Conservation (phyloP, 495 filamentous ascomycete genomes). For the Thozetella sp. region DNA sequence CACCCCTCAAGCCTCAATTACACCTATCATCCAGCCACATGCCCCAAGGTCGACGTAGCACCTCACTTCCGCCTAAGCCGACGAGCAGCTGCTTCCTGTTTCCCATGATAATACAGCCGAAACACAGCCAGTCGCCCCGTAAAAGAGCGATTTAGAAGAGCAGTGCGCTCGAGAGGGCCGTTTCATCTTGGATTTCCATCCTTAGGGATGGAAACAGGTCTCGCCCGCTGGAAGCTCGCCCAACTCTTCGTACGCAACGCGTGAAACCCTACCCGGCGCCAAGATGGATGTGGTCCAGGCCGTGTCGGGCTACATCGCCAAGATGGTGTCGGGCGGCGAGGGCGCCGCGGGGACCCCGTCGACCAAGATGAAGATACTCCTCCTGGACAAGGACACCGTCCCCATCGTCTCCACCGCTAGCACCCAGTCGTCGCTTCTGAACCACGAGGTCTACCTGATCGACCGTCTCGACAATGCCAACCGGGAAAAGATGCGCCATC, state of each 20-base stretch:
- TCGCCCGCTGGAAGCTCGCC: too few relatives aligned
- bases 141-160: not conserved
- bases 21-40: not conserved
- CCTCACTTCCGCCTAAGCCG: too few relatives aligned
- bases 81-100: too few relatives aligned
- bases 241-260: not conserved
- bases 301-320: constrained; percentile 92
- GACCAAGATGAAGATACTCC: constrained; percentile 97
- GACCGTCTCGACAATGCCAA: constrained; percentile 90
- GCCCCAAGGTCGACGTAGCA: not conserved
- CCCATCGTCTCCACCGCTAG: constrained; percentile 92
- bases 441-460: constrained; percentile 96
- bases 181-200: not conserved
- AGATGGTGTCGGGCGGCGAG: constrained; percentile 93
- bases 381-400: constrained; percentile 94
- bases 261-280: constrained; percentile 8
- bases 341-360: constrained; percentile 66
- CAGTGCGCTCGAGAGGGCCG: not conserved
- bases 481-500: constrained; percentile 96
- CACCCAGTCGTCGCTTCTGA: constrained; percentile 93
- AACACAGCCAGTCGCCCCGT: too few relatives aligned
- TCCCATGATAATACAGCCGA: too few relatives aligned
- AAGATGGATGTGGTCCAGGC: constrained; percentile 92
- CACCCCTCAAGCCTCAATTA: not conserved
- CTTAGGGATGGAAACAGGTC: not conserved